Base-by-base conservation (phyloP, 345 rosid species). In the Eutrema heterophyllum region DNA sequence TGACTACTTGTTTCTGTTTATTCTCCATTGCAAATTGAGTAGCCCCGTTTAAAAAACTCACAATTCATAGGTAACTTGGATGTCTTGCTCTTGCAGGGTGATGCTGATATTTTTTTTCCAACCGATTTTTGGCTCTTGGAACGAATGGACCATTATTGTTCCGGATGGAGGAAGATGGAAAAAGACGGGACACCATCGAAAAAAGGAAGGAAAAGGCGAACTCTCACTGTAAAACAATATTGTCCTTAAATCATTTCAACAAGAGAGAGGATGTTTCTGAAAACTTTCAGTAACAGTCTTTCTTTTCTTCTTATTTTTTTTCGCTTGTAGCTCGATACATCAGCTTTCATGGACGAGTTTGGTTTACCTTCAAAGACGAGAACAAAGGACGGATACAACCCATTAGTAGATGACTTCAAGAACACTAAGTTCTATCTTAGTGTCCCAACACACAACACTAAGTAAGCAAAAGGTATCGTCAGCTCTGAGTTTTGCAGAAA, bases 101-200 rank as follows among this genome's bases (percentile, higher is more conserved):
- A 95, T 84, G 97, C 97, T 68, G 99, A 95, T 82, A 91, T 94
- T 30, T 95, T 95, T 78, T 95, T 95, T 64, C 97, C 97, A 5
- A 92, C 97, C 2, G 93, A 95, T 79, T 95, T 95, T 74, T 85
- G 83, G 91, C 92, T 95, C 49, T 83, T 95, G 88, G 99, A 95
- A 81, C 78, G 79, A 29, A 84, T 95, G 78, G 97, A 95, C 43
- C 99, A 95, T 82, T 87, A 88, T 78, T 87, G 97, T 76, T 95
- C 99, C 5, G 89, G 96, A 26, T 84, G 95, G 90, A 70, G 71
- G 82, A 87, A 89, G 68, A 78, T 38, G 56, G 83, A 75, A 13
- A 79, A 82, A 38, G 90, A 78, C 40, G 77, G 81, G 44, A 65
- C 81, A 60, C 81, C 88, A 49, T 83, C 90, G 39, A 83, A 78